Base-by-base conservation (phyloP, 1,139 yeast species). In the Kodamaea fungicola region DNA sequence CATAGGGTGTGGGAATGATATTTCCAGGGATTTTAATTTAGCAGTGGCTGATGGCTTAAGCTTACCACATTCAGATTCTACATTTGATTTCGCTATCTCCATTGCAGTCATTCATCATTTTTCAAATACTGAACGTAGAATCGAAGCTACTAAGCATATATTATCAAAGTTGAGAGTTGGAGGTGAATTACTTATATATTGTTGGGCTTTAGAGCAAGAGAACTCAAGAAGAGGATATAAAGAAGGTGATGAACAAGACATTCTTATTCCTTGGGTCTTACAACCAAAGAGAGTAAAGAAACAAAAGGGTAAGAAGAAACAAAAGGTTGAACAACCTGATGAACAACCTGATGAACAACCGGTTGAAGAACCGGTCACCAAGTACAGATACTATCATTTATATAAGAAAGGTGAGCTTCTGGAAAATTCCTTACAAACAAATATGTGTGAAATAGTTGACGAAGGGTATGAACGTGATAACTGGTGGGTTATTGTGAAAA, bases 91-190 rank as follows among this genome's bases (percentile, higher is more conserved):
- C 67, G 97, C 95, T 3, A 85, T 94, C 24, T 84, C 95, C 8
- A 90, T 92, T 36, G 98, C 98, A 0, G 98, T 94, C 10, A 83
- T 92, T 12, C 98, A 92, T 55, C 98, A 92, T 59, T 89, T 94
- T 64, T 76, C 95, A n/a, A 87, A 95, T 0, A 76, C 74, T 16
- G 83, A 80, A 44, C 73, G 98, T 50, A 71, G 98, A 38, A 59
- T 84, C 1, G 76, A 75, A 19, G 97, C 96, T 0, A 80, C 92
- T 2, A 49, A 51, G 10, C 84, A 82, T 42, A 82, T 90, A 2
- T 56, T 92, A 28, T 61, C 79, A 10, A 78, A 79, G 41, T 58
- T 92, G 34, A 69, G 57, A 33, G 42, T 51, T 0, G 79, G 79
- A 1, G 96, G 96, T 1, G 76, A 74, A 39, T 83, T 88, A 0